A percentile compares a stretch with the other conserved stretches of the same genome.
Evolutionary conservation across 495 filamentous ascomycete species (phyloP).

Genomic region (Aspergillus bridgeri): DNA sequence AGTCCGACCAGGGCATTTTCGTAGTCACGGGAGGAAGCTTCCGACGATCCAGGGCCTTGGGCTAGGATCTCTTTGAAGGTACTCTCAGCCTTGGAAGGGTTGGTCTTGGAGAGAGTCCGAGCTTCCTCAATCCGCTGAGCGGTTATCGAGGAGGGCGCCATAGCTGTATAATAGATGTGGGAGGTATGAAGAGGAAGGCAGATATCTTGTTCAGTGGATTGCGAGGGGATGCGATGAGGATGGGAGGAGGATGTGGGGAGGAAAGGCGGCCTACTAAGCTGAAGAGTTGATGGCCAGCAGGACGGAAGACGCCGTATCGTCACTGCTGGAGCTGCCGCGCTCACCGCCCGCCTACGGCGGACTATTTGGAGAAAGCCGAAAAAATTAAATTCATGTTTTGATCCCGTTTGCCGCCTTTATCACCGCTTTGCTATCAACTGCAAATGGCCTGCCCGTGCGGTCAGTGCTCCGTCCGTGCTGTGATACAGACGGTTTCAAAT

Average conservation of each 20-base stretch:
- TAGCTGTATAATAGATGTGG: slow-evolving; percentile 25
- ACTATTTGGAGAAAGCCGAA: too few relatives aligned
- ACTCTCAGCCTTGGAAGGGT: slow-evolving; percentile 74
- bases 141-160: slow-evolving; percentile 50
- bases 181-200: neutral
- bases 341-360: slow-evolving; percentile 18
- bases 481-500: too few relatives aligned
- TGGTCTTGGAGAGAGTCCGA: slow-evolving; percentile 72
- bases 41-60: slow-evolving; percentile 74
- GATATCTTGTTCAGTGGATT: neutral
- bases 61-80: slow-evolving; percentile 87
- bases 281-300: neutral
- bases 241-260: neutral
- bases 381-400: too few relatives aligned
- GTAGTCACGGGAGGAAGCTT: slow-evolving; percentile 82
- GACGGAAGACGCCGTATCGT: neutral
- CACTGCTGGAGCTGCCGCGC: slow-evolving; percentile 9
- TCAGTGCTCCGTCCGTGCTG: too few relatives aligned
- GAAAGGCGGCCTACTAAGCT: neutral
- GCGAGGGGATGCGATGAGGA: neutral
- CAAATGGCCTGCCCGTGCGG: too few relatives aligned
- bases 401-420: too few relatives aligned
- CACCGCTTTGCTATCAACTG: too few relatives aligned
- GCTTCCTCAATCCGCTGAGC: slow-evolving; percentile 74
- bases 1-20: slow-evolving; percentile 68